Conservation (phyloP, 148 eudicot genomes). For the Polygonum aviculare region DNA sequence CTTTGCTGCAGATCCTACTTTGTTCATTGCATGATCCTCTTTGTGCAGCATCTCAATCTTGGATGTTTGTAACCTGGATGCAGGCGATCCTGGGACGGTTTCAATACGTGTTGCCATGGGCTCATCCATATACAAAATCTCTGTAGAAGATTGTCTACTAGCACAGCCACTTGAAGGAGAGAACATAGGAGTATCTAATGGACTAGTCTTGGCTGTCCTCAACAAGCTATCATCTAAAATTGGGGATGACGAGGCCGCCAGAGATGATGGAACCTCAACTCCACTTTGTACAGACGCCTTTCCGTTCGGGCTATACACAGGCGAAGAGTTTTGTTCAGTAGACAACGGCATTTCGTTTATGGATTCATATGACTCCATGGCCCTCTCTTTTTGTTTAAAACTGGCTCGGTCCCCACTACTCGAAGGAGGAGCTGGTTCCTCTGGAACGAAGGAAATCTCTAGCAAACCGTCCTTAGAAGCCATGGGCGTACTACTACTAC, state of each 20-base stretch:
- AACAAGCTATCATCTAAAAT: constrained; percentile 11
- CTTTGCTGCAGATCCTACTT: constrained; percentile 11
- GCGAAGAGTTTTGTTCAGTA: background rate
- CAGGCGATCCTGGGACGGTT: constrained; percentile 6
- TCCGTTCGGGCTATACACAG: background rate
- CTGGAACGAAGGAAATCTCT: constrained; percentile 41
- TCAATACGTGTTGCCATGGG: constrained; percentile 13
- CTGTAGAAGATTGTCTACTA: constrained; percentile 12
- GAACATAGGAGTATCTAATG: constrained; percentile 12
- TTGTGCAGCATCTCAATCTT: constrained; percentile 19
- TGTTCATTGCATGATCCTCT: constrained; percentile 13
- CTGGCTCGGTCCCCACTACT: background rate
- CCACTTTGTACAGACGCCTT: background rate
- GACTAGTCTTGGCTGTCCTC: constrained; percentile 12
- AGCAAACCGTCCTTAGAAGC: constrained; percentile 24
- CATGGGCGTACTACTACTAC: constrained; percentile 18
- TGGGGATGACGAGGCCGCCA: constrained; percentile 18
- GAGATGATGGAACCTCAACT: constrained; percentile 12
- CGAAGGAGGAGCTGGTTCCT: constrained; percentile 13
- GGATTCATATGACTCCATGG: constrained; percentile 21
- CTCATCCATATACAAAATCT: constrained; percentile 16
- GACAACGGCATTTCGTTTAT: constrained; percentile 15
- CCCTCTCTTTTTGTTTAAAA: constrained; percentile 13
- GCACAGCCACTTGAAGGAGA: constrained; percentile 14
- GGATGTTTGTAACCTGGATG: constrained; percentile 15